Evolutionary conservation across 257 asterid species (phyloP), one percentile per base, ranked within the genome.

Genomic region (Solanum sejunctum): DNA sequence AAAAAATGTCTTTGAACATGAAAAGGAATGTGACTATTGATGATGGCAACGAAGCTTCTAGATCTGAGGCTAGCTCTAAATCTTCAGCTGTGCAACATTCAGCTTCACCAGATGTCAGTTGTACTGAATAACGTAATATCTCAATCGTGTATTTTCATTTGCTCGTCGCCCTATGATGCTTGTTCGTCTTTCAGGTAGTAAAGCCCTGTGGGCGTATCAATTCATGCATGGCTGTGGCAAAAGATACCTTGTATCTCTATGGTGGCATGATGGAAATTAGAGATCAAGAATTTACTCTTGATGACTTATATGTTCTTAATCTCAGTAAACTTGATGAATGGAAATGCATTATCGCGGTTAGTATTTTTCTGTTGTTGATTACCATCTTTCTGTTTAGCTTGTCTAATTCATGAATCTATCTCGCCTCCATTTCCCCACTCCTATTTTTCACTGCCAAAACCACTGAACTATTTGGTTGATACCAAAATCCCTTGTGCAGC

Each of bases 211-310:
- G 99, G 58, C 95, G 99, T 66, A 97, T 95, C 85, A 97, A 95
- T 94, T 88, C 97, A 75, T 93, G 97, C 87, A 91, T 92, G 93
- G 98, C 88, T 57, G 97, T 94, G 64, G 98, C 96, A 58, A 92
- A 93, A 90, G 99, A 97, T 89, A 93, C 93, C 51, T 85, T 95
- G 80, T 97, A 97, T 87, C 87, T 97, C 77, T 97, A 91, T 60
- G 99, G 99, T 26, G 99, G 99, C 86, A 93, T 94, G 98, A 93
- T 95, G 98, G 99, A 97, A 91, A 57, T 91, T 86, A 94, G 93
- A 89, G 99, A 97, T 89, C 94, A 51, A 88, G 99, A 97, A 90
- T 90, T 95, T 63, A 94, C 99, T 10, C 97, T 97, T 51, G 98
- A 97, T 84, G 99, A 97, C 91, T 89, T 97, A 17, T 92, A 95